A percentile compares a stretch with the other conserved stretches of the same genome.
Conservation (phyloP, 805 yeast genomes). For the Saccharomycopsis fibuligera region DNA sequence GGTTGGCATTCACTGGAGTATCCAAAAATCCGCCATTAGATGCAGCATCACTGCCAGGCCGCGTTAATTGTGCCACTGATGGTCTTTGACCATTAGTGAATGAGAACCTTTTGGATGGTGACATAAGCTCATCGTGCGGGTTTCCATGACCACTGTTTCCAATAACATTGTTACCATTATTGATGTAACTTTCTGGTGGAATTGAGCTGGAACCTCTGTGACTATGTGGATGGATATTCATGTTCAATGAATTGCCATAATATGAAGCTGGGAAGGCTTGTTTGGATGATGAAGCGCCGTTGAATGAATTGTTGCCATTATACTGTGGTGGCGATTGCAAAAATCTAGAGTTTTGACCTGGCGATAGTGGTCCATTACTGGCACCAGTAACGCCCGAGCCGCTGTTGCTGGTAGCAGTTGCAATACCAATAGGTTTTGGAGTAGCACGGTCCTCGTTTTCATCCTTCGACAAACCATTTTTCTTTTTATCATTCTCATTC, state of each 20-base stretch:
- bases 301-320: no score
- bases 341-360: not conserved
- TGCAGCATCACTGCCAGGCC: not conserved
- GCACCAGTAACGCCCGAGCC: not conserved
- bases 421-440: not conserved
- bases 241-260: no score
- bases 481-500: conserved; percentile 37
- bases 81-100: conserved; percentile 5
- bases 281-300: no score
- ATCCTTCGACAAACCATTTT: not conserved
- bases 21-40: conserved; percentile 10
- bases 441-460: not conserved
- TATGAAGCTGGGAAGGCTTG: not conserved
- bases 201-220: not conserved
- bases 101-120: conserved; percentile 1
- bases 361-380: not conserved
- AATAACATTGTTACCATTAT: not conserved
- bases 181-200: not conserved
- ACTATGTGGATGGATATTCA: not conserved
- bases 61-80: not conserved
- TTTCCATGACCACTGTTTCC: not conserved
- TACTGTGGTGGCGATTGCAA: not conserved
- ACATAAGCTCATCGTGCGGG: conserved; percentile 1
- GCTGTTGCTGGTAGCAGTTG: no score
- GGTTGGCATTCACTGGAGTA: conserved; percentile 1